These are phyloP conservation scores for Quercus variabilis DNA, from an alignment of 306 rosid species.

Conservation along the genomic window DNA sequence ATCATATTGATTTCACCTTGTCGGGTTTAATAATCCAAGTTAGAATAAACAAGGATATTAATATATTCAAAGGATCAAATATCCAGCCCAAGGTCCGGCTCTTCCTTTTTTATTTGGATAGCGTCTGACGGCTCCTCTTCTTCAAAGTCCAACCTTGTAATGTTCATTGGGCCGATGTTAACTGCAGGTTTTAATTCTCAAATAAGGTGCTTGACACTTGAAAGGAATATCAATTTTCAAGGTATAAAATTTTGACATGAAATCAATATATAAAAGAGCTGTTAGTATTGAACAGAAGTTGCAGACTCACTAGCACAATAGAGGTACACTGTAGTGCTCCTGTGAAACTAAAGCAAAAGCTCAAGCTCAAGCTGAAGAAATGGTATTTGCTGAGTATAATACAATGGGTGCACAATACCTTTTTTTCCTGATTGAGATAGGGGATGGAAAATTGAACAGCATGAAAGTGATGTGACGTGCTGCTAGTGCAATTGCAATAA, in stretches of 20 bases:
- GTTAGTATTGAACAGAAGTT: neutral
- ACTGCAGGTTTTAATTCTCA: constrained; percentile 46
- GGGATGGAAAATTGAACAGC: neutral
- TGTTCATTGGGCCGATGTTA: constrained; percentile 80
- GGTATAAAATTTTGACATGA: neutral
- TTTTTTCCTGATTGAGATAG: neutral
- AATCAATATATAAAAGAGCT: neutral
- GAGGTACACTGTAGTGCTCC: neutral
- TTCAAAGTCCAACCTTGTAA: constrained; percentile 61
- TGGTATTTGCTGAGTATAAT: neutral
- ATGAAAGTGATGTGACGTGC: neutral
- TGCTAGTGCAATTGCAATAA: neutral
- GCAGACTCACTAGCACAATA: neutral
- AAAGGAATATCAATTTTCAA: neutral
- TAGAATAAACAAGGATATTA: neutral
- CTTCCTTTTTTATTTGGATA: constrained; percentile 29
- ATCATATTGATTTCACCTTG: neutral
- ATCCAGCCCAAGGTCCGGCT: constrained; percentile 11
- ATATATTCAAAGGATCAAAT: neutral
- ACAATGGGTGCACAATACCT: neutral
- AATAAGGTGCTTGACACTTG: constrained; percentile 3
- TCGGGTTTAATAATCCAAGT: neutral
- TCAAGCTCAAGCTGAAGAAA: neutral
- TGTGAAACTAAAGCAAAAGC: neutral
- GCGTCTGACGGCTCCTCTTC: constrained; percentile 31